These are phyloP conservation scores for Holtermanniella nyarrowii DNA, from an alignment of 768 basidiomycete species.

Conservation along the genomic window DNA sequence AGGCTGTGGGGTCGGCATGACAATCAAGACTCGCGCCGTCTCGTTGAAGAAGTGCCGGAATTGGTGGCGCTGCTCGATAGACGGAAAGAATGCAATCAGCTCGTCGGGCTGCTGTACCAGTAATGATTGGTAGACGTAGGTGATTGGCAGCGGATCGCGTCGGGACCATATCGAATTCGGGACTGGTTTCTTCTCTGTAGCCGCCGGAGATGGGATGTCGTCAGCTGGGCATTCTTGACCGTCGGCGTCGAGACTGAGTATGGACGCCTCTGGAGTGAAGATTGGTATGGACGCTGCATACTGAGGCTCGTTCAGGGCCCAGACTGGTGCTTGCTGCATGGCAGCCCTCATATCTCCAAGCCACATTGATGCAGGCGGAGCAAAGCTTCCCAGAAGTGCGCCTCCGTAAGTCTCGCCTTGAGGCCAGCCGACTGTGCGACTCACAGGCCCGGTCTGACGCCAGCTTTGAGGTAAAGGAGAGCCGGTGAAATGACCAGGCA, in stretches of 20 bases:
- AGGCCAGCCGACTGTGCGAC: no score
- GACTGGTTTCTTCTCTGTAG: not conserved
- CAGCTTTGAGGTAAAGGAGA: no score
- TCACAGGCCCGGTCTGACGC: no score
- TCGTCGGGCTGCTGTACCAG: slow-evolving; percentile 1
- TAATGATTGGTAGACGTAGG: not conserved
- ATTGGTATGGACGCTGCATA: not conserved
- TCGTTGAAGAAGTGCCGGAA: slow-evolving; percentile 15
- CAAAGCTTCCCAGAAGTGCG: no score
- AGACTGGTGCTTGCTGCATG: no score
- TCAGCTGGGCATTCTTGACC: not conserved
- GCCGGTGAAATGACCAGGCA: no score
- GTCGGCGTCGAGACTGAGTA: not conserved
- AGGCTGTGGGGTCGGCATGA: slow-evolving; percentile 3
- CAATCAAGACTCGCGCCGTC: slow-evolving; percentile 12
- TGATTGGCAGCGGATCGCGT: not conserved
- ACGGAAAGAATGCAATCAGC: slow-evolving; percentile 7
- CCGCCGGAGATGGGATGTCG: not conserved
- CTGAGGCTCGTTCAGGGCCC: no score
- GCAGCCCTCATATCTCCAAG: no score
- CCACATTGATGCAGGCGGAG: no score
- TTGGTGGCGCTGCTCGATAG: slow-evolving; percentile 4
- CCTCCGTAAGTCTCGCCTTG: no score
- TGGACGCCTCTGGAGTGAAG: not conserved
- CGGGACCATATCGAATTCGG: not conserved